Conservation (phyloP, 768 basidiomycete species). For the Serpula lacrymans region DNA sequence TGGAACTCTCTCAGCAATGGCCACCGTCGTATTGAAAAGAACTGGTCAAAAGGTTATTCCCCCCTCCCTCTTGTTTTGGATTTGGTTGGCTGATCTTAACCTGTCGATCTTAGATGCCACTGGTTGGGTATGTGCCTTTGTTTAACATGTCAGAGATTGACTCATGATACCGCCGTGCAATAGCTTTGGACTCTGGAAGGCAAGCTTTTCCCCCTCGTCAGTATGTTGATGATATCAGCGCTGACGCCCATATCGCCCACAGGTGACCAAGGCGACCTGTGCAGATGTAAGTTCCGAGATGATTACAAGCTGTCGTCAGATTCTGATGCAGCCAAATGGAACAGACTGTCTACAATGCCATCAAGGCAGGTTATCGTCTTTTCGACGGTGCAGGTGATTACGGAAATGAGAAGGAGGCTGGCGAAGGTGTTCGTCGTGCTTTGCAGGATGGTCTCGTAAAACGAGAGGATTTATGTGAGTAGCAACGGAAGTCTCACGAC, state of each 20-base stretch:
- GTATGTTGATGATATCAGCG: not conserved
- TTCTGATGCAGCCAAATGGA: conserved; percentile 4
- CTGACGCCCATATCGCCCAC: conserved; percentile 1
- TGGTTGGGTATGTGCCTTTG: conserved; percentile 49
- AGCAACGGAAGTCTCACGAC: not conserved
- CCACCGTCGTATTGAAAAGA: conserved; percentile 51
- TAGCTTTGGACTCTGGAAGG: conserved; percentile 75
- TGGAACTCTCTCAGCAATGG: conserved; percentile 42
- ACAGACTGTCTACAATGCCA: conserved; percentile 79
- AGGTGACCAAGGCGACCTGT: conserved; percentile 59
- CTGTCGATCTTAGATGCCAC: conserved; percentile 52
- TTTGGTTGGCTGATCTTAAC: conserved; percentile 2
- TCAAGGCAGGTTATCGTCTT: conserved; percentile 84
- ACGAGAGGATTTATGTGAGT: conserved; percentile 82
- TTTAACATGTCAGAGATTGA: conserved; percentile 1
- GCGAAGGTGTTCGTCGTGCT: conserved; percentile 74
- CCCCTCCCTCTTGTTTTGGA: conserved; percentile 2
- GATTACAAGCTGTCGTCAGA: not conserved
- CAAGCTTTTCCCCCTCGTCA: conserved; percentile 17
- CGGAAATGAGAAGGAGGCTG: conserved; percentile 86
- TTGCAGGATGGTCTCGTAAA: conserved; percentile 79
- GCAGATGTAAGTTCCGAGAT: conserved; percentile 45
- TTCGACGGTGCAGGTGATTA: conserved; percentile 86
- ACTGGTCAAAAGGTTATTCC: conserved; percentile 54
- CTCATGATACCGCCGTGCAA: not conserved